Conservation (phyloP, 2,329 filamentous ascomycete genomes). For the Claviceps purpurea region DNA sequence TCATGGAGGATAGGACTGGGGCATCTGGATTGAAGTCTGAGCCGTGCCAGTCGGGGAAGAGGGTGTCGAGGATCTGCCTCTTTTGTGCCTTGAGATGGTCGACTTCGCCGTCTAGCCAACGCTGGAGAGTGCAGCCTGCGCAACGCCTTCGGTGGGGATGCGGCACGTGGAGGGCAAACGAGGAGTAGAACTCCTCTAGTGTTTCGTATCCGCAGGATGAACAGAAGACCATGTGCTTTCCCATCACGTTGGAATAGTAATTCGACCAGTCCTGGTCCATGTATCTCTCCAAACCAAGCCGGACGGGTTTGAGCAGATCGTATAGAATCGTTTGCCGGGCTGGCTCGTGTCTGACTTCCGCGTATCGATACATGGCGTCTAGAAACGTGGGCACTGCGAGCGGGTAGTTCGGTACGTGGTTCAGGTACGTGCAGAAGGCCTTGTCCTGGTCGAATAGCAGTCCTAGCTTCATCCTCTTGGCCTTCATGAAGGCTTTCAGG, state of each 20-base stretch:
- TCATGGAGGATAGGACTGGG: constrained; percentile 11
- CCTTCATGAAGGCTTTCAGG: constrained; percentile 22
- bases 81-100: constrained; percentile 16
- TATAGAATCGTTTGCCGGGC: constrained; percentile 13
- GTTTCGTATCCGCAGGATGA: constrained; percentile 22
- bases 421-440: constrained; percentile 18
- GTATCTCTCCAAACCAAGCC: constrained; percentile 12
- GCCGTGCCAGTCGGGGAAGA: constrained; percentile 16
- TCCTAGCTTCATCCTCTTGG: constrained; percentile 14
- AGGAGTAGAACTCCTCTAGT: constrained; percentile 17
- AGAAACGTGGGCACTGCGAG: constrained; percentile 18
- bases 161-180: not conserved
- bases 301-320: constrained; percentile 21
- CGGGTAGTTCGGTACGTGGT: constrained; percentile 16
- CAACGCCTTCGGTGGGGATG: constrained; percentile 13
- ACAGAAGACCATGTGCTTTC: constrained; percentile 14
- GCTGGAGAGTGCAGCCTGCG: constrained; percentile 17
- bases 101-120: constrained; percentile 15
- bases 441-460: constrained; percentile 18
- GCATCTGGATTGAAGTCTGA: constrained; percentile 19
- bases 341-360: not conserved
- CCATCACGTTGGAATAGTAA: constrained; percentile 16
- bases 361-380: constrained; percentile 19
- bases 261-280: constrained; percentile 10
- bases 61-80: constrained; percentile 5